Conservation (phyloP, 164 flowering plant species). For the Umbellularia californica region DNA sequence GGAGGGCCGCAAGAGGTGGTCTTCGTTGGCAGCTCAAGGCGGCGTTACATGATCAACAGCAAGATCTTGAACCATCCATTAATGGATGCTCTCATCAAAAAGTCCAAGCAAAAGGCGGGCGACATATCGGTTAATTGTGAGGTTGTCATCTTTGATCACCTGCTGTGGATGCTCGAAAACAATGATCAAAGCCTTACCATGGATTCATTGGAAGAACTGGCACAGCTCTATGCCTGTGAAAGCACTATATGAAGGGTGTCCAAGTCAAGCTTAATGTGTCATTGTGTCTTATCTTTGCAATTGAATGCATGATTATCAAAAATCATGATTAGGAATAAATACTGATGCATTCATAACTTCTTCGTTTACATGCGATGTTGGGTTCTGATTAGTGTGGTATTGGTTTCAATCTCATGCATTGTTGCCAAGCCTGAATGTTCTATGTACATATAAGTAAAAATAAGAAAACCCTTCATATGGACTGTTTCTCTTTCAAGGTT, state of each 20-base stretch:
- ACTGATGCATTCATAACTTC: too few species aligned
- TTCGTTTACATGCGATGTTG: too few species aligned
- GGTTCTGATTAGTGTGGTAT: too few species aligned
- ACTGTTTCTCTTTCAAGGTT: too few species aligned
- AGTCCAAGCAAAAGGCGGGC: slow-evolving; percentile 26
- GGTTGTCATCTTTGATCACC: slow-evolving; percentile 78
- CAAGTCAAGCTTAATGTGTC: slow-evolving; percentile 1
- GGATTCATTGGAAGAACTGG: slow-evolving; percentile 62
- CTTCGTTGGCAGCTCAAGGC: slow-evolving; percentile 57
- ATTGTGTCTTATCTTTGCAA: too few species aligned
- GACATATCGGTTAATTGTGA: slow-evolving; percentile 51
- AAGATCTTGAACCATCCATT: slow-evolving; percentile 62
- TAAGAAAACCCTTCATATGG: too few species aligned
- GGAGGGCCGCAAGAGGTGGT: slow-evolving; percentile 19
- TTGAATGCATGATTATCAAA: too few species aligned
- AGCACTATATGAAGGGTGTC: not conserved
- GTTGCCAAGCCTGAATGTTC: too few species aligned
- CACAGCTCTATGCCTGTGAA: slow-evolving; percentile 49
- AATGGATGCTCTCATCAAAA: slow-evolving; percentile 53
- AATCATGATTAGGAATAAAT: too few species aligned
- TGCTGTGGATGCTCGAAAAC: slow-evolving; percentile 86
- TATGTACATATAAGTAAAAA: too few species aligned
- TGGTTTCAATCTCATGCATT: too few species aligned
- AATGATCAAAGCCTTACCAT: slow-evolving; percentile 37
- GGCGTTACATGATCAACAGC: slow-evolving; percentile 48